Conservation (phyloP, 1,139 yeast species). For the Scheffersomyces illinoinensis region DNA sequence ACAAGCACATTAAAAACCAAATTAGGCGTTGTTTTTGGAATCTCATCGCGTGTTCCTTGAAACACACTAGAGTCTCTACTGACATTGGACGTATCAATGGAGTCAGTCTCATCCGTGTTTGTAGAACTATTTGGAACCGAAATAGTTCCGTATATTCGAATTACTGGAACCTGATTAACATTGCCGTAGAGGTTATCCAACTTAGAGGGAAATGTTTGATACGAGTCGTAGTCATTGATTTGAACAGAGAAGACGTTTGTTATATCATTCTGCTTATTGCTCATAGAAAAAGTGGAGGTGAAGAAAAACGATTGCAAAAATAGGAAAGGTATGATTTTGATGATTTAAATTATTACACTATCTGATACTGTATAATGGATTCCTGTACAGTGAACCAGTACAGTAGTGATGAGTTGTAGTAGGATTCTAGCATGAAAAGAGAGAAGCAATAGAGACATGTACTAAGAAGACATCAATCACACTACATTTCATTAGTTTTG, state of each 20-base stretch:
- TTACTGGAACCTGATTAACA: conserved; percentile 63
- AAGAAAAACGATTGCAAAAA: background rate
- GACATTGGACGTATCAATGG: background rate
- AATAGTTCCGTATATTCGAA: conserved; percentile 67
- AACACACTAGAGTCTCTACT: background rate
- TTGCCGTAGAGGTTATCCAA: conserved; percentile 32
- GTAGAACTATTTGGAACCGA: conserved; percentile 6
- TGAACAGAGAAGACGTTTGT: conserved; percentile 31
- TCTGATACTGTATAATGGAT: background rate
- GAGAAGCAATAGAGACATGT: too few relatives aligned
- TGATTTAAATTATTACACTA: too few relatives aligned
- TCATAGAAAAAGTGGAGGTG: background rate
- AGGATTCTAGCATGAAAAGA: too few relatives aligned
- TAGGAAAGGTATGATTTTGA: background rate
- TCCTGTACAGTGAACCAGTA: too few relatives aligned
- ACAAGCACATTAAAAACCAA: conserved; percentile 31
- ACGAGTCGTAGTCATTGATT: conserved; percentile 62
- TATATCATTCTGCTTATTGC: background rate
- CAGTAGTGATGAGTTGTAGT: too few relatives aligned
- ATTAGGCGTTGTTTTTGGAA: background rate
- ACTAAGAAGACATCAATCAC: too few relatives aligned
- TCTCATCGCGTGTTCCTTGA: background rate
- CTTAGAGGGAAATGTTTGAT: conserved; percentile 44
- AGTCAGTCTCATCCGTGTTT: background rate
- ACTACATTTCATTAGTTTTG: too few relatives aligned